Evolutionary conservation across 2,329 filamentous ascomycete genomes (phyloP), one percentile per base, ranked within the genome.

Genomic region (Diaporthe destruens): DNA sequence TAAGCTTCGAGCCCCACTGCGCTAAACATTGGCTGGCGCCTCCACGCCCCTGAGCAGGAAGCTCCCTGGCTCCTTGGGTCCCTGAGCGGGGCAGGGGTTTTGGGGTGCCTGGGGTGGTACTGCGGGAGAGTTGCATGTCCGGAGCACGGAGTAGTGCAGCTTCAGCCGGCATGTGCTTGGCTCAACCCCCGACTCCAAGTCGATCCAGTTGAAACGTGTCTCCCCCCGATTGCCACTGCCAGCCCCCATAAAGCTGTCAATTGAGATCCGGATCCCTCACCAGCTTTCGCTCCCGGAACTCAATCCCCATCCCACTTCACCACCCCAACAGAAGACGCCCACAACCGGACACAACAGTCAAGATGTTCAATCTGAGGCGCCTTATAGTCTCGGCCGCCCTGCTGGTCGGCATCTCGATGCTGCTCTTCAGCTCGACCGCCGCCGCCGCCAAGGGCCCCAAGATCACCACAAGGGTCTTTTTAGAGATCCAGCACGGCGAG

Each of bases 381-480:
- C 82, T 95, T 77, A 81, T 94, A 80, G 87, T 92, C 81, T 91
- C 93, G 79, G 87, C 92, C 79, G 87, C 94, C 81, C 88, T 97
- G 80, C 89, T 98, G 80, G 82, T 97, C 79, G 91, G 93, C 79
- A 87, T 95, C 78, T 88, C 89, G 77, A 87, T 96, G 81, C 85
- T 95, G 77, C 90, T 94, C 85, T 91, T 97, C 81, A 88, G 92
- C 77, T 92, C 94, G 84, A 89, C 90, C 44, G 91, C 89, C 74
- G 90, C 93, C 78, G 93, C 93, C 70, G 87, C 87, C 77, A 94
- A 96, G 87, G 96, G 96, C 59, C 96, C 94, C 75, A 97, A 96
- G 91, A 96, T 98, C 87, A 98, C 95, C 88, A 94, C 88, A 98
- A 97, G 91, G 91, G 94, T 96, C 84, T 96, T 90, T 88, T 96